Base-by-base conservation (phyloP, 352 stramenopile genomes). In the Phytophthora brassicae region DNA sequence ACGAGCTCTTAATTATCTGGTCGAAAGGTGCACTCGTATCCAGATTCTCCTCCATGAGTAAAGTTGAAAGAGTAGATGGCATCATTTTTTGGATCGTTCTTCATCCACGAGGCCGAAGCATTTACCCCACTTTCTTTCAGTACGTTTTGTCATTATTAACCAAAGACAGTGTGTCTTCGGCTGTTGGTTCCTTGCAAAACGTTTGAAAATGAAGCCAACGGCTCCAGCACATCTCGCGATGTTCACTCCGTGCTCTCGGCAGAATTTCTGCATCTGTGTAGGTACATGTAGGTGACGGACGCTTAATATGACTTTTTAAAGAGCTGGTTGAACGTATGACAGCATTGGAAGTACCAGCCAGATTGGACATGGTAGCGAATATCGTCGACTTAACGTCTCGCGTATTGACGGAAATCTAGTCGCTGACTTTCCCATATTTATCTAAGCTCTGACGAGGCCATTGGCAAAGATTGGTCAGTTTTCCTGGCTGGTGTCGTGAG, bases 271-370 rank as follows among this genome's bases (percentile, higher is more conserved):
- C 14, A 89, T 19, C 49, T 89, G 77, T 0, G 46, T 24, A 22
- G 36, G 29, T 11, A 74, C 38, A n/a, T 65, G n/a, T n/a, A n/a
- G n/a, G n/a, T n/a, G n/a, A n/a, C n/a, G n/a, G 46, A 2, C 38
- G 54, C 7, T 22, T 61, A 16, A 72, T 62, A 49, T 82, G 38
- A 87, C 19, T 7, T 57, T 66, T 16, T 87, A 38, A 9, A 87
- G 44, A 36, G 68, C 55, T 2, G 77, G 77, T 35, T 86, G 77
- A 44, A 87, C 68, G 48, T 87, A 75, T n/a, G 87, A 57, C 35
- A 86, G 54, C 59, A 74, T 44, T 4, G 79, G 73, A 4, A 89
- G 26, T 29, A 74, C 31, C 4, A 86, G 47, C 55, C 66, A 74
- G 33, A 62, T 63, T 31, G 1, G 35, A 52, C 33, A 13, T 59